These are phyloP conservation scores for Colletotrichum theobromicola DNA, from an alignment of 2,329 filamentous ascomycete species.

Conservation along the genomic window DNA sequence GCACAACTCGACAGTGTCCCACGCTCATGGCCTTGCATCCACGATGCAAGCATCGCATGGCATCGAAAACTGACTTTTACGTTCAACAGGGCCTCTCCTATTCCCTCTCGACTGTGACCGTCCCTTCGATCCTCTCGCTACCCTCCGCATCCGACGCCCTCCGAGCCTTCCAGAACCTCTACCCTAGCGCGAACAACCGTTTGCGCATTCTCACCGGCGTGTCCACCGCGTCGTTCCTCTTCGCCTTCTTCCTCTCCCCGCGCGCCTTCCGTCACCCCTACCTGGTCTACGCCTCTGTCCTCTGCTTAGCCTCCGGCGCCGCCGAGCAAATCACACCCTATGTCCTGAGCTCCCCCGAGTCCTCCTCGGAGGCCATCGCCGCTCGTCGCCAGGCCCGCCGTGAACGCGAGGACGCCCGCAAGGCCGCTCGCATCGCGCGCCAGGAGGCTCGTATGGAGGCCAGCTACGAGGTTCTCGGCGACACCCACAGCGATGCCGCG, in stretches of 20 bases:
- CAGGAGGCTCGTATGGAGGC: constrained; percentile 62
- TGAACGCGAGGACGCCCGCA: constrained; percentile 28
- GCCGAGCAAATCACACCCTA: constrained; percentile 54
- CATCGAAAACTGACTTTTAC: neutral
- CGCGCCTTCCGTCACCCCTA: constrained; percentile 83
- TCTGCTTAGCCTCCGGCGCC: constrained; percentile 67
- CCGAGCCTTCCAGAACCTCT: constrained; percentile 73
- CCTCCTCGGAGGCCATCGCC: constrained; percentile 28
- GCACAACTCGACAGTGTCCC: neutral
- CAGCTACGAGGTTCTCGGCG: constrained; percentile 72
- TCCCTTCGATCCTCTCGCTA: constrained; percentile 82
- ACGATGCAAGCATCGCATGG: neutral
- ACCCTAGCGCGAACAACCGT: constrained; percentile 66
- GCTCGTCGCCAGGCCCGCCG: constrained; percentile 28
- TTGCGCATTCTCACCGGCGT: constrained; percentile 71
- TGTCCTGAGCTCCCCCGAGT: constrained; percentile 36
- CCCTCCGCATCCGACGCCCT: constrained; percentile 76
- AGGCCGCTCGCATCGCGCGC: constrained; percentile 34
- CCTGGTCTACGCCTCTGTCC: constrained; percentile 81
- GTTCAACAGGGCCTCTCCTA: constrained; percentile 80
- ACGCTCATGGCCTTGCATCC: neutral
- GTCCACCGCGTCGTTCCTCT: constrained; percentile 73
- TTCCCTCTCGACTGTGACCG: constrained; percentile 76
- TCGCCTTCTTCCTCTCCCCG: constrained; percentile 81
- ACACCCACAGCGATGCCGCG: constrained; percentile 51